Evolutionary conservation across 2,329 filamentous ascomycete genomes (phyloP).

Genomic region (Fusarium sacchari): DNA sequence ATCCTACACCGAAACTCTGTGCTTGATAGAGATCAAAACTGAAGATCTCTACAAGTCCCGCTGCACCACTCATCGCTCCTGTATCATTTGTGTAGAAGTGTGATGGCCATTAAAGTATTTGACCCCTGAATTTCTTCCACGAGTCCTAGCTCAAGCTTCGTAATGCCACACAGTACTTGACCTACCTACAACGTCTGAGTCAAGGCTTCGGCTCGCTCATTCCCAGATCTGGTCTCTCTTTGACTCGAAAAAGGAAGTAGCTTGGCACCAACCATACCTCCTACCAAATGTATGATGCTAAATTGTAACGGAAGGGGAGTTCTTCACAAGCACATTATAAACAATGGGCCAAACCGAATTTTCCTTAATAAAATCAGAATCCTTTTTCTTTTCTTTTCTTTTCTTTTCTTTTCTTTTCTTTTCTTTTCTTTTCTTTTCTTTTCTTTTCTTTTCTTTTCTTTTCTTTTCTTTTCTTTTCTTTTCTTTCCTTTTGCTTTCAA

Average conservation of each 20-base stretch:
- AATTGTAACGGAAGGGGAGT: background rate
- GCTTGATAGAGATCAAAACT: background rate
- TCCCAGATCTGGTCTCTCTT: background rate
- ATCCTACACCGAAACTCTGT: fast-evolving
- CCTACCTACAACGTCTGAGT: background rate
- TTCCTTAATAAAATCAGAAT: too few species aligned
- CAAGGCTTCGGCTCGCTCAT: background rate
- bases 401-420: background rate
- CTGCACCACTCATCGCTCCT: background rate
- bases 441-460: background rate
- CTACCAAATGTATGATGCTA: too few species aligned
- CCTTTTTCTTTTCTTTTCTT: background rate
- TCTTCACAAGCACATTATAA: background rate
- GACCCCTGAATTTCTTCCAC: background rate
- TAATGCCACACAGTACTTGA: background rate
- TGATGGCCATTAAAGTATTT: background rate
- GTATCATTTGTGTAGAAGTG: background rate
- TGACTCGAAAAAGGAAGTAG: background rate
- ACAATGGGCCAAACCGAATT: background rate
- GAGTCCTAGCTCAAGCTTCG: background rate
- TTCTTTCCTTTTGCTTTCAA: background rate
- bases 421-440: background rate
- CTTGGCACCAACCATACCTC: too few species aligned
- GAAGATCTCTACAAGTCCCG: background rate
- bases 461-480: background rate